These are phyloP conservation scores for Lentinus brumalis DNA, from an alignment of 768 basidiomycete genomes.

Conservation along the genomic window DNA sequence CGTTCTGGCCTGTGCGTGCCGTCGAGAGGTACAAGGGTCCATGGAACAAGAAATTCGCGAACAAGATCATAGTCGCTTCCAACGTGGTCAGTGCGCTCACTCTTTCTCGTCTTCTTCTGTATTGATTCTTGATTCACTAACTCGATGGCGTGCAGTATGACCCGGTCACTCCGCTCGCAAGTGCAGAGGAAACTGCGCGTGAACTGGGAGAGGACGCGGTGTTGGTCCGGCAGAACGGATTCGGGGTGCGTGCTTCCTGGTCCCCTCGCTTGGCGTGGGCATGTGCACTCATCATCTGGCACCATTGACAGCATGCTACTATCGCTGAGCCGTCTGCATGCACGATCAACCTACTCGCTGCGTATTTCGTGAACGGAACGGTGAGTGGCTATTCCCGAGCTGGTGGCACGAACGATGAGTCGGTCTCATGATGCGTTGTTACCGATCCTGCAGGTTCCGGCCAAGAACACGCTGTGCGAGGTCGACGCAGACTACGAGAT, in stretches of 20 bases:
- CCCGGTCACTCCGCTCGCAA: neutral
- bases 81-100: constrained; percentile 8
- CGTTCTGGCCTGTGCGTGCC: constrained; percentile 6
- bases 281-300: too few relatives aligned
- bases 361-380: too few relatives aligned
- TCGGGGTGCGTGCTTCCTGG: neutral
- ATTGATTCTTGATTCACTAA: neutral
- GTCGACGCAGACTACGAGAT: too few relatives aligned
- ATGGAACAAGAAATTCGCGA: constrained; percentile 15
- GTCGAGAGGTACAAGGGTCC: constrained; percentile 19
- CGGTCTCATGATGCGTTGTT: too few relatives aligned
- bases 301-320: too few relatives aligned
- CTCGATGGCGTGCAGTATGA: neutral
- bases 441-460: too few relatives aligned
- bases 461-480: too few relatives aligned
- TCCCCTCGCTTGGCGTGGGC: too few relatives aligned
- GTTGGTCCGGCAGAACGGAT: neutral
- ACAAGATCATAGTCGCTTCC: constrained; percentile 12
- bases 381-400: too few relatives aligned
- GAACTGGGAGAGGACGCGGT: neutral
- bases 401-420: too few relatives aligned
- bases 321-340: too few relatives aligned
- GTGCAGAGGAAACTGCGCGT: neutral
- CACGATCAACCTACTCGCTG: too few relatives aligned
- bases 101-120: neutral